These are phyloP conservation scores for Penicillium odoratum DNA, from an alignment of 495 filamentous ascomycete species.

Conservation along the genomic window DNA sequence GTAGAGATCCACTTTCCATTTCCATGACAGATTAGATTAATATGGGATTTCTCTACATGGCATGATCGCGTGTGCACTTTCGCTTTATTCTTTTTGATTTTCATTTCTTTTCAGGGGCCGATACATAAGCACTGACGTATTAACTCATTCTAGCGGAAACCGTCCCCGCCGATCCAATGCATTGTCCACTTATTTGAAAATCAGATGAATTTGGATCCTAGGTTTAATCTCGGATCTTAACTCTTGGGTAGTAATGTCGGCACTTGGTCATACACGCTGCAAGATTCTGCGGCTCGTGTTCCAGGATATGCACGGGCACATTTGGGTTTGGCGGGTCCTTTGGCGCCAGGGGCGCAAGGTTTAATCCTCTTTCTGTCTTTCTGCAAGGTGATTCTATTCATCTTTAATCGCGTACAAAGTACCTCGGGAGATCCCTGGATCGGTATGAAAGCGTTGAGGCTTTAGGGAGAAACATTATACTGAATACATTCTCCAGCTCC, in stretches of 20 bases:
- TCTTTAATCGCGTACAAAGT: not conserved
- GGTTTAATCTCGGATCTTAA: not conserved
- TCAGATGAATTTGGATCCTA: not conserved
- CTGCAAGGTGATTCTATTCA: not conserved
- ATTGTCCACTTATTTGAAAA: not conserved
- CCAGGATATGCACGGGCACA: slow-evolving; percentile 22
- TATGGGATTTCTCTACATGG: not conserved
- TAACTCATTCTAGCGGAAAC: not conserved
- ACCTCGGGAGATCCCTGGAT: not conserved
- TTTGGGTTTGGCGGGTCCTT: slow-evolving; percentile 8
- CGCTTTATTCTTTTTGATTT: not conserved
- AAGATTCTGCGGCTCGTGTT: slow-evolving; percentile 15
- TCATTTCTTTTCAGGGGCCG: not conserved
- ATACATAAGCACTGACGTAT: no score
- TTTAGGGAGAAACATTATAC: not conserved
- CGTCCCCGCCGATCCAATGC: not conserved
- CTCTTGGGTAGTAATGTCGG: not conserved
- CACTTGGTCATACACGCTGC: slow-evolving; percentile 5
- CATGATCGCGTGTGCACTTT: not conserved
- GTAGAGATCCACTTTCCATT: slow-evolving; percentile 6
- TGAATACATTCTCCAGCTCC: not conserved
- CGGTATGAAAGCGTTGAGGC: not conserved
- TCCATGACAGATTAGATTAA: not conserved
- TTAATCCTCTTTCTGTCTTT: slow-evolving; percentile 9
- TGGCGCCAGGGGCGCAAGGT: slow-evolving; percentile 15